Percentiles rank a stretch among this genome's conserved stretches.
phyloP scores from a whole-genome alignment of 805 yeast species.

The Wickerhamomyces rabaulensis region DNA sequence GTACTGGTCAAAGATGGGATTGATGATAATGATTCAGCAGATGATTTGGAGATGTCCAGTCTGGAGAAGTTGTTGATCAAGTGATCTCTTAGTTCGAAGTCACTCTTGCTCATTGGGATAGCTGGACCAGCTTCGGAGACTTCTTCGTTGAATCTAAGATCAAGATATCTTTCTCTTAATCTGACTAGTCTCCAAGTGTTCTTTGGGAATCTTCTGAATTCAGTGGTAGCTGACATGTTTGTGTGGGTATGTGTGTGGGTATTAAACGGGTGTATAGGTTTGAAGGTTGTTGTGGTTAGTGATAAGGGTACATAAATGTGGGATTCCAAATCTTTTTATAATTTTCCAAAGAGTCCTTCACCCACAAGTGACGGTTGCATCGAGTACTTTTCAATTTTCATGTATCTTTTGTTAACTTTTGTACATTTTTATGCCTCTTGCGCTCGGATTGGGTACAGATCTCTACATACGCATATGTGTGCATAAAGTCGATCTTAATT shows the following conservation, averaged over 20 bases:
- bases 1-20: neutral
- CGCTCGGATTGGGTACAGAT: neutral
- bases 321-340: neutral
- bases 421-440: neutral
- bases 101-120: neutral
- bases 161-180: constrained; percentile 17
- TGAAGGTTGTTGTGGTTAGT: too few species aligned
- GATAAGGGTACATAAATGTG: neutral
- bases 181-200: constrained; percentile 21
- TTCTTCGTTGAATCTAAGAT: constrained; percentile 8
- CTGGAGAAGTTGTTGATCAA: neutral
- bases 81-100: neutral
- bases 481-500: neutral
- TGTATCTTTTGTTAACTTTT: too few species aligned
- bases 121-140: neutral
- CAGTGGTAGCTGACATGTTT: neutral
- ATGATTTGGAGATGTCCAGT: neutral
- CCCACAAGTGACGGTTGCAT: neutral
- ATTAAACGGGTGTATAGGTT: neutral
- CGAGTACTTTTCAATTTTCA: too few species aligned
- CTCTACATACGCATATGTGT: neutral
- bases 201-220: constrained; percentile 19
- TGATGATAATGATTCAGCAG: neutral
- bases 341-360: neutral
- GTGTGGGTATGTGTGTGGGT: neutral